These are phyloP conservation scores for Kalmusia sp. DNA, from an alignment of 2,329 filamentous ascomycete species.

Conservation along the genomic window DNA sequence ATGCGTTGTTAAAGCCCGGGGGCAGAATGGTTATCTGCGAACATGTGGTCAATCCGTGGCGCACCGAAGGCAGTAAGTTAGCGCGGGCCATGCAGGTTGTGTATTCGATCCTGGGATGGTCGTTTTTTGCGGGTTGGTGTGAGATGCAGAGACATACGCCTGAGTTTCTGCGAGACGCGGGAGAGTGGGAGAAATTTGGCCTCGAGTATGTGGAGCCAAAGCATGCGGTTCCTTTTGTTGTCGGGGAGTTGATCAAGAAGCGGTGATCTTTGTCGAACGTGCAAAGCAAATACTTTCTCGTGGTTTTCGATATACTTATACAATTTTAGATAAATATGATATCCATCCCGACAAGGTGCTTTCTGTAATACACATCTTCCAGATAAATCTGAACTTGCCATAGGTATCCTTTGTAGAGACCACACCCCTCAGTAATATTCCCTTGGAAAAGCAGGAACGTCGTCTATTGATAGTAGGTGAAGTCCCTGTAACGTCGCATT, in stretches of 20 bases:
- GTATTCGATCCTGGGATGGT: constrained; percentile 57
- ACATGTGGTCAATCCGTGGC: constrained; percentile 62
- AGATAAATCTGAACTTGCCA: too few relatives aligned
- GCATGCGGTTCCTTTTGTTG: constrained; percentile 42
- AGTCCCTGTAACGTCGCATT: too few relatives aligned
- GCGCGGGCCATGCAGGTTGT: constrained; percentile 56
- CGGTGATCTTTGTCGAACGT: neutral
- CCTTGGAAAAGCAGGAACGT: too few relatives aligned
- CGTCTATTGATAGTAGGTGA: too few relatives aligned
- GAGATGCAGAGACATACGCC: constrained; percentile 58
- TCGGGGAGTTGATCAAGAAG: constrained; percentile 47
- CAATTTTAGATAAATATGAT: too few relatives aligned
- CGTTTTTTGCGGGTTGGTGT: constrained; percentile 61
- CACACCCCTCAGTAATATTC: too few relatives aligned
- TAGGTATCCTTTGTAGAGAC: too few relatives aligned
- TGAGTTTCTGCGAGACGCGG: constrained; percentile 51
- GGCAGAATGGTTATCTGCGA: constrained; percentile 63
- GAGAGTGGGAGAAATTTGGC: constrained; percentile 59
- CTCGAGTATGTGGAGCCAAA: constrained; percentile 48
- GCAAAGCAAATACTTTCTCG: too few relatives aligned
- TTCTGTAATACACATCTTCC: too few relatives aligned
- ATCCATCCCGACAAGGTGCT: too few relatives aligned
- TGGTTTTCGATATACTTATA: too few relatives aligned
- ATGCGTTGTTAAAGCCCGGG: constrained; percentile 60
- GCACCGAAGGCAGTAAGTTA: constrained; percentile 52